These are phyloP conservation scores for Trametes sanguinea DNA, from an alignment of 768 basidiomycete genomes.

Conservation along the genomic window DNA sequence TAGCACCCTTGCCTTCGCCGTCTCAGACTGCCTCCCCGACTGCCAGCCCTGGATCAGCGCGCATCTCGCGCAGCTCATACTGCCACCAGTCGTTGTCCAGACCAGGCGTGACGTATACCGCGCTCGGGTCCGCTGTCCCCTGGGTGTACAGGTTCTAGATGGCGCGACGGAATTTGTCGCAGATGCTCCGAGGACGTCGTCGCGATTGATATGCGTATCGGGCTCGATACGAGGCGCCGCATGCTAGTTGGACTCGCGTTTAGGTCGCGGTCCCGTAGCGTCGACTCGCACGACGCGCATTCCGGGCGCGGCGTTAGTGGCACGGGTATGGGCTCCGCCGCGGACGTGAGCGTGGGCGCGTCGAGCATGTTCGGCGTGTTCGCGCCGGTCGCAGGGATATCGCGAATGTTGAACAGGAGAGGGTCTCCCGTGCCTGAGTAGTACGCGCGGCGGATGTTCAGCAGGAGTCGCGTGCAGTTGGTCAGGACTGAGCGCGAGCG, in stretches of 20 bases:
- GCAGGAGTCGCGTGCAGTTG: constrained; percentile 34
- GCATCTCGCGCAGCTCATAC: constrained; percentile 21
- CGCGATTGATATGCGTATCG: constrained; percentile 6
- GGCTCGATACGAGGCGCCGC: background rate
- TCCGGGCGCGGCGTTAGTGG: background rate
- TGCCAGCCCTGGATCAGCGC: constrained; percentile 3
- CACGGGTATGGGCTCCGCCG: background rate
- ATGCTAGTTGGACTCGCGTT: constrained; percentile 2
- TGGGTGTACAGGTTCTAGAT: background rate
- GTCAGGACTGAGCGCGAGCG: constrained; percentile 33
- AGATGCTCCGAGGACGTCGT: constrained; percentile 3
- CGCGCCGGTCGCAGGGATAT: constrained; percentile 14
- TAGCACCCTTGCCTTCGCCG: background rate
- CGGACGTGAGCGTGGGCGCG: background rate
- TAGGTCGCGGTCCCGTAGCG: background rate
- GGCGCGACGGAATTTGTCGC: background rate
- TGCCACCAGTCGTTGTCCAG: constrained; percentile 16
- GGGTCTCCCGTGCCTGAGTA: constrained; percentile 24
- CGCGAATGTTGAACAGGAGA: constrained; percentile 19
- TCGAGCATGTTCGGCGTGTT: constrained; percentile 18
- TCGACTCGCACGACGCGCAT: background rate
- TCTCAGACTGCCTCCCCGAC: constrained; percentile 7
- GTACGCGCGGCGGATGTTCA: constrained; percentile 36
- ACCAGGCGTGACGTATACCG: constrained; percentile 9
- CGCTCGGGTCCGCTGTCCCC: background rate